These are phyloP conservation scores for Pythium sp. DNA, from an alignment of 352 stramenopile species.

Conservation along the genomic window DNA sequence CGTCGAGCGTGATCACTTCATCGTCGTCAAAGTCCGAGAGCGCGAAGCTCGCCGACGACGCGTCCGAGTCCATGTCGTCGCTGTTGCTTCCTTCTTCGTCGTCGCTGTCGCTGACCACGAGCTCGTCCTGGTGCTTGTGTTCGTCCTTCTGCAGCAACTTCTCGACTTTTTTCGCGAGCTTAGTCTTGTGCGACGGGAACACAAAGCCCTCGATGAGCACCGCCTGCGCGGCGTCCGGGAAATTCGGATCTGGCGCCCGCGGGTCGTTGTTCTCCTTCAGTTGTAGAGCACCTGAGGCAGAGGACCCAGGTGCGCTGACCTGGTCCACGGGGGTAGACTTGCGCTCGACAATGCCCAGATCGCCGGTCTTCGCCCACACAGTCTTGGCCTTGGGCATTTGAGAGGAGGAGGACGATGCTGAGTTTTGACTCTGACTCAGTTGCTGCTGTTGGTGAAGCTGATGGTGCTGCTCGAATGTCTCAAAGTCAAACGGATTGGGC, in stretches of 20 bases:
- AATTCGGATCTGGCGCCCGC: constrained; percentile 37
- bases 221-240: constrained; percentile 53
- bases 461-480: constrained; percentile 14
- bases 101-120: constrained; percentile 75
- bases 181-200: constrained; percentile 79
- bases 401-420: neutral
- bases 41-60: constrained; percentile 55
- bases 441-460: neutral
- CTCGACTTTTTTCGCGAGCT: constrained; percentile 72
- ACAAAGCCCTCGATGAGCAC: constrained; percentile 83
- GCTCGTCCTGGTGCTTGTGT: constrained; percentile 42
- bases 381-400: constrained; percentile 41
- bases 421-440: neutral
- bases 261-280: constrained; percentile 49
- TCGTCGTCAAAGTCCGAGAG: constrained; percentile 73
- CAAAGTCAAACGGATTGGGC: constrained; percentile 68
- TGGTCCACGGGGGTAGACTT: constrained; percentile 29
- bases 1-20: constrained; percentile 62
- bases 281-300: constrained; percentile 6
- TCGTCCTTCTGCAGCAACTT: constrained; percentile 30
- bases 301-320: constrained; percentile 17
- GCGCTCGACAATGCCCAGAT: constrained; percentile 69
- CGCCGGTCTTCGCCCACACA: constrained; percentile 73
- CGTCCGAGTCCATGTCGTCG: constrained; percentile 33
- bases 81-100: constrained; percentile 26